A percentile compares a stretch with the other conserved stretches of the same genome.
Evolutionary conservation across 2,329 filamentous ascomycete genomes (phyloP).

Genomic region (Pseudogymnoascus sp.): DNA sequence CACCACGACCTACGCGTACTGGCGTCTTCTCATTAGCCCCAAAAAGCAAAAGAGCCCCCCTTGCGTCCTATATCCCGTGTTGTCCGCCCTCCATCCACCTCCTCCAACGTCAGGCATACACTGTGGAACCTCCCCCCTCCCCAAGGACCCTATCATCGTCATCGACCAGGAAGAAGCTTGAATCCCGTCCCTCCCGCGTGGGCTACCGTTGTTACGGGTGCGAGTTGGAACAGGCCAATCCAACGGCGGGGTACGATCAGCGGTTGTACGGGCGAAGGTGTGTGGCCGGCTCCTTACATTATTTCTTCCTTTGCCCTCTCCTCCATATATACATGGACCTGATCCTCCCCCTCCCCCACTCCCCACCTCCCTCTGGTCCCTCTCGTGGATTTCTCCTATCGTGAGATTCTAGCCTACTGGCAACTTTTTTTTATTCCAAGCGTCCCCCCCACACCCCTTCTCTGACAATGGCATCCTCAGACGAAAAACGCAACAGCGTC

Average conservation of each 20-base stretch:
- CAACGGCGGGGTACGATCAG: constrained; percentile 6
- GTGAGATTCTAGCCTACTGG: neutral
- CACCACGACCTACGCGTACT: neutral
- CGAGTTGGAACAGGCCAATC: neutral
- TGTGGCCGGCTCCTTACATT: neutral
- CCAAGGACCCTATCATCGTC: neutral
- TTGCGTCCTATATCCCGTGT: constrained; percentile 5
- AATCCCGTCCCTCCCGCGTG: constrained; percentile 6
- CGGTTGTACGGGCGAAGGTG: neutral
- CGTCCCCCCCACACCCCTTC: neutral
- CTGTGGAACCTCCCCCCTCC: neutral
- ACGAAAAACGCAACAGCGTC: neutral
- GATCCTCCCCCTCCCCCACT: neutral
- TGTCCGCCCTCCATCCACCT: neutral
- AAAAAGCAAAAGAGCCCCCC: neutral
- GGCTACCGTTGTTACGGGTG: constrained; percentile 8
- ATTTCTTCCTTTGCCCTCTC: neutral
- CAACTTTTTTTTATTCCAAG: neutral
- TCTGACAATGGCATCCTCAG: constrained; percentile 1
- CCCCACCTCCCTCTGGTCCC: neutral
- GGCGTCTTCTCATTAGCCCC: constrained; percentile 1
- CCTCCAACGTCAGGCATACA: constrained; percentile 1
- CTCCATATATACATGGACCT: constrained; percentile 3
- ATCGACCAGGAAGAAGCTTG: constrained; percentile 6
- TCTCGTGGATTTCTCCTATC: neutral